Evolutionary conservation across 2,329 filamentous ascomycete genomes (phyloP).

Genomic region (Cercospora sp.): DNA sequence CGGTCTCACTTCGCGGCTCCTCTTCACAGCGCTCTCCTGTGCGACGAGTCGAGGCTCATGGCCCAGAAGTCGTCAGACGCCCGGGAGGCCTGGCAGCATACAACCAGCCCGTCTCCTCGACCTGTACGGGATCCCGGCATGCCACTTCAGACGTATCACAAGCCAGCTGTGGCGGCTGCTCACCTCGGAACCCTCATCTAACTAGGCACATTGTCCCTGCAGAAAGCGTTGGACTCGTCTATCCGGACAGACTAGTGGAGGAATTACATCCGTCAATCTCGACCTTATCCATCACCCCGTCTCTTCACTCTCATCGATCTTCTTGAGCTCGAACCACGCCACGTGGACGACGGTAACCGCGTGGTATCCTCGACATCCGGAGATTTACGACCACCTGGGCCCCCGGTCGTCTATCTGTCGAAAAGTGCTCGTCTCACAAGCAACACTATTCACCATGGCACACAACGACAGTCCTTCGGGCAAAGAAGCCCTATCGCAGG

Average conservation of each 20-base stretch:
- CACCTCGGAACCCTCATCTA: background rate
- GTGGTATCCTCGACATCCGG: background rate
- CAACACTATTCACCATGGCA: background rate
- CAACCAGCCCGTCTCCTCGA: background rate
- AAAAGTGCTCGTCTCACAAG: background rate
- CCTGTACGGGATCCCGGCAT: background rate
- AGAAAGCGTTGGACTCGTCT: background rate
- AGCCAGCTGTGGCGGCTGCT: background rate
- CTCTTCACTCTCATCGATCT: background rate
- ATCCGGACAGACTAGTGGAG: background rate
- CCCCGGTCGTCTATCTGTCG: background rate
- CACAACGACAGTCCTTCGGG: conserved; percentile 6
- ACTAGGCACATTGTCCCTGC: background rate
- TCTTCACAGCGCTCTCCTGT: background rate
- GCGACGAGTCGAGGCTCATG: background rate
- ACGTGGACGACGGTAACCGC: background rate
- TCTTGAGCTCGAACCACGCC: background rate
- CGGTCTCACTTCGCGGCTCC: background rate
- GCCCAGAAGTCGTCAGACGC: background rate
- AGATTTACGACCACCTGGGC: background rate
- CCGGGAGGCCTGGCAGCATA: background rate
- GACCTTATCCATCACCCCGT: background rate
- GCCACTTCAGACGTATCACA: background rate
- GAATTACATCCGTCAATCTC: background rate
- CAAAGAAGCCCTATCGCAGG: conserved; percentile 19